Base-by-base conservation (phyloP, 1,284 basidiomycete genomes). In the Puccinia coronata region DNA sequence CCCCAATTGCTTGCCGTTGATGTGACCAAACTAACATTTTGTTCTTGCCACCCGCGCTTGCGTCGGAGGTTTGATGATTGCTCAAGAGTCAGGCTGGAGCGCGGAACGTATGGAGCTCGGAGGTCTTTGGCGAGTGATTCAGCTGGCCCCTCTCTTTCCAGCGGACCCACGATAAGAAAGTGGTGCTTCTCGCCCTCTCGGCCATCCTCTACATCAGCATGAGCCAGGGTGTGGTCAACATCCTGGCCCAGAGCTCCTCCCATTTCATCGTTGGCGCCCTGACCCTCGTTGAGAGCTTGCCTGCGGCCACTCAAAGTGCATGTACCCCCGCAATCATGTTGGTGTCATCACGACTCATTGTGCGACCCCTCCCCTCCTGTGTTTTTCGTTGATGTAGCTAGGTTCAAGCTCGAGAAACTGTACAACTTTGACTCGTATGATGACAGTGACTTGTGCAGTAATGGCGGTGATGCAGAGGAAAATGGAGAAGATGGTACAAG, bases 141-240 rank as follows among this genome's bases (percentile, higher is more conserved):
- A 90, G 90, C 80, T 87, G 87, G 70, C 88, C 90, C 31, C 87
- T 88, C 41, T 89, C 89, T 70, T 88, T 95, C 63, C 92, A 92
- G 2, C 90, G 93, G n/a, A 93, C 96, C 53, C 93, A 96, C 86
- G 94, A 96, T 86, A 94, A 94, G 89, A 95, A 93, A 86, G 88
- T 96, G 80, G 90, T 90, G 82, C 90, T 95, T 73, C 86, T 93
- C 82, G 90, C 93, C 12, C 87, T 96, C 82, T 92, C 91, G 83
- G 90, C 90, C 55, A 86, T 94, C 81, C 88, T 95, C 39, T 80
- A 59, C 4, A 72, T 80, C 47, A 72, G 78, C 25, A 43, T 80
- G 49, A 73, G 34, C 34, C 65, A 69, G 57, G 51, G 65, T 11
- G 51, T 28, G 9, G 79, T 74, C 16, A 76, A 71, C n/a, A 74